These are phyloP conservation scores for Trichoderma oligosporum DNA, from an alignment of 2,329 filamentous ascomycete genomes.

Conservation along the genomic window DNA sequence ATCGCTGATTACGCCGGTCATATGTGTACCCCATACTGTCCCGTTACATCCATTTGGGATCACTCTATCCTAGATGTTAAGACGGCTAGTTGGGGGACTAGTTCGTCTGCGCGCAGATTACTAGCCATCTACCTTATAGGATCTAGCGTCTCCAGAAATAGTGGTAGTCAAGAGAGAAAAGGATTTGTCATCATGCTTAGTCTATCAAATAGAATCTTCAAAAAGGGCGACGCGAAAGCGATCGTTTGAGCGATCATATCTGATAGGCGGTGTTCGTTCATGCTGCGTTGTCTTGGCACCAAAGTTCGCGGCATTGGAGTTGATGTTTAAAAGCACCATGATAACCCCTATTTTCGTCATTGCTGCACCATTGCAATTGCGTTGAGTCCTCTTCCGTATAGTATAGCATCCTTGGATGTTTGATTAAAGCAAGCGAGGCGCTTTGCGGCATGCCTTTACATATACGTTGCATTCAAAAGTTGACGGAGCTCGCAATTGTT, in stretches of 20 bases:
- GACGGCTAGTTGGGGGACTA: neutral
- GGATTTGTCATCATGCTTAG: conserved; percentile 2
- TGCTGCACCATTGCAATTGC: neutral
- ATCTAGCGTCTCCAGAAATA: neutral
- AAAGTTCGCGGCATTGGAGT: neutral
- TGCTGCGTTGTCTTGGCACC: neutral
- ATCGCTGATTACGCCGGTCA: too few species aligned
- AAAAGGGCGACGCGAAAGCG: neutral
- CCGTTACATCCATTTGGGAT: neutral
- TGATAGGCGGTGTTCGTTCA: neutral
- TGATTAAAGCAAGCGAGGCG: neutral
- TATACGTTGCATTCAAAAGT: too few species aligned
- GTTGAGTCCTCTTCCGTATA: too few species aligned
- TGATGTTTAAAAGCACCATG: neutral
- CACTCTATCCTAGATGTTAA: neutral
- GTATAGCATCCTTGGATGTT: too few species aligned
- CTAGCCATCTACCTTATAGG: conserved; percentile 1
- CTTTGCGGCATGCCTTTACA: too few species aligned
- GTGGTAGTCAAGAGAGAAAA: neutral
- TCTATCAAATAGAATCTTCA: neutral
- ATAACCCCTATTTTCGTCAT: neutral
- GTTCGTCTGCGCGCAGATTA: neutral
- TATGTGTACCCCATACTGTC: neutral
- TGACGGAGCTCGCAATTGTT: too few species aligned
- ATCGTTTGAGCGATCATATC: neutral